Base-by-base conservation (phyloP, 225 moss, liverwort and hornwort genomes). In the Asterella californica region DNA sequence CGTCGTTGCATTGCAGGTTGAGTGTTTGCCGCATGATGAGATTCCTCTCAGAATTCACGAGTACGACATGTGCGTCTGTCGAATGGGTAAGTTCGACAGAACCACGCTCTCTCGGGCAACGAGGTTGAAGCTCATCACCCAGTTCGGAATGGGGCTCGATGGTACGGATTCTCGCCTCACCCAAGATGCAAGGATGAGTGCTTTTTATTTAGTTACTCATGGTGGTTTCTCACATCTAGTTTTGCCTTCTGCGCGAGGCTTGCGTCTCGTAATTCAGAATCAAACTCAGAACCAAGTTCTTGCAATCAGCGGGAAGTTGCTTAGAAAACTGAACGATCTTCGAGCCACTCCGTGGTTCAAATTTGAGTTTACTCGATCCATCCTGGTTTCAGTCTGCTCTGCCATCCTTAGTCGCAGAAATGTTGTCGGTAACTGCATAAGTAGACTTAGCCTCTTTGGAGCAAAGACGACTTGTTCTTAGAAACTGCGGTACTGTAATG, bases 111-210 rank as follows among this genome's bases (percentile, higher is more conserved):
- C 85, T 29, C 88, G 86, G 30, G 92, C 86, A 32, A 85, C 80
- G 73, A 90, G 76, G 67, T 61, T 94, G 75, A 89, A 90, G 79
- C 83, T 92, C 54, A 84, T 94, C 71, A 78, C 90, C 73, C 94
- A 94, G 75, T 94, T 89, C 78, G 94, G 94, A 19, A 90, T 94
- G 82, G 94, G 94, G 21, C 83, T 94, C 19, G 94, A 94, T 62
- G 92, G 94, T 91, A 85, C 46, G 54, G 25, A 55, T 42, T 19
- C 32, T 18, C 65, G 30, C 24, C 12, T 50, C 75, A 24, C 11
- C 21, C 57, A 57, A 21, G 22, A 57, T 24, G 57, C 57, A 1
- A 24, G 1, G 19, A 19, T 21, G 7, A 24, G 19, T 57, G 65
- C 32, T 15, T 32, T 24, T 33, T 29, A 2, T 65, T 65, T 33